Evolutionary conservation across 495 filamentous ascomycete genomes (phyloP).

Genomic region (Hypoxylon fuscum): DNA sequence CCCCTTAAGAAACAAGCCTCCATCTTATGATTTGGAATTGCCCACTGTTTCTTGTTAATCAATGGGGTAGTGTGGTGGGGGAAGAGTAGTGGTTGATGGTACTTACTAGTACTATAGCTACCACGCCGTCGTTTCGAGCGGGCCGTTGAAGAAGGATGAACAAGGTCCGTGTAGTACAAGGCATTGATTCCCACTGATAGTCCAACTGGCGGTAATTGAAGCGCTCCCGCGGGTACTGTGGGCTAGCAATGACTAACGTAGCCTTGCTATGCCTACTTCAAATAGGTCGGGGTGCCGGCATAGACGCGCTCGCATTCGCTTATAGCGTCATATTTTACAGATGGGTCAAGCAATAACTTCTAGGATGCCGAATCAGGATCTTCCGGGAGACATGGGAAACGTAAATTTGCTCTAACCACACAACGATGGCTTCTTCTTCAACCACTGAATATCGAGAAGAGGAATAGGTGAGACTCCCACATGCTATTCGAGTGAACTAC

Average conservation of each 20-base stretch:
- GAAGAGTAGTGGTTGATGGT: constrained; percentile 8
- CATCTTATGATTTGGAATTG: constrained; percentile 9
- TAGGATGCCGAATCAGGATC: too few species aligned
- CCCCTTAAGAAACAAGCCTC: constrained; percentile 10
- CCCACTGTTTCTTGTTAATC: constrained; percentile 14
- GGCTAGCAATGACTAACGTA: constrained; percentile 2
- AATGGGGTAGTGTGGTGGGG: constrained; percentile 20
- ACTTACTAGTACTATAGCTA: constrained; percentile 16
- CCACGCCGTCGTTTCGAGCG: constrained; percentile 20
- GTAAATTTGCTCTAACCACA: not conserved
- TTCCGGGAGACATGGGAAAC: constrained; percentile 5
- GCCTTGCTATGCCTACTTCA: constrained; percentile 8
- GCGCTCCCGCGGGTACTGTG: not conserved
- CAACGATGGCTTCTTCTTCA: not conserved
- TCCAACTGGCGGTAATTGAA: constrained; percentile 13
- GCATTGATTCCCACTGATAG: constrained; percentile 6
- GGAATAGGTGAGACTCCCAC: constrained; percentile 15
- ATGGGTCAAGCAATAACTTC: not conserved
- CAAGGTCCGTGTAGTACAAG: constrained; percentile 21
- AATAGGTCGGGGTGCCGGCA: not conserved
- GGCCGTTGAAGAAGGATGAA: constrained; percentile 35
- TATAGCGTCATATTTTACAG: not conserved
- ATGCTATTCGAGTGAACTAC: constrained; percentile 1
- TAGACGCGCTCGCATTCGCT: not conserved
- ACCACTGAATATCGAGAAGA: not conserved